Base-by-base conservation (phyloP, 2,329 filamentous ascomycete genomes). In the Curvularia hawaiiensis region DNA sequence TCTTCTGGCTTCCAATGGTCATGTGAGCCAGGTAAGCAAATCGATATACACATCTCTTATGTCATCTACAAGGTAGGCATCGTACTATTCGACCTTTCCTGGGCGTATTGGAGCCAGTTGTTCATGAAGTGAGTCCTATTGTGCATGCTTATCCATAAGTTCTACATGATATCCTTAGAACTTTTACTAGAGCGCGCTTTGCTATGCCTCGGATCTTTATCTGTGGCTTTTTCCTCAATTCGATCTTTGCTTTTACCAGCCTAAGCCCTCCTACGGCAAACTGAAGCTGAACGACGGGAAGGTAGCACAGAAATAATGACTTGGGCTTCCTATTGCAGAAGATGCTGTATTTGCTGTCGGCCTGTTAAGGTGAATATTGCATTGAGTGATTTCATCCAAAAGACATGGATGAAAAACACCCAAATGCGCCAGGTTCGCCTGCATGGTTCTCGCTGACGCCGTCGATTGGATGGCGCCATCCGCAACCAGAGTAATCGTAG, bases 401-500 rank as follows among this genome's bases (percentile, higher is more conserved):
- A 35, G 33, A 35, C 14, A 35, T n/a, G 3, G 33, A 16, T 14
- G 14, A n/a, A 16, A 35, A 31, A 31, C 12, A 4, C 2, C 3
- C 3, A 12, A 3, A 4, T 4, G 11, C 11, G 10, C 30, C 11
- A 31, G 11, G 10, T 49, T 33, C 26, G 26, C 26, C 26, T 28
- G 26, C 33, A 49, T 24, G 12, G 22, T 12, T 6, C 26, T 20
- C 9, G 26, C 47, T 12, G 28, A 30, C n/a, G 33, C 47, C n/a
- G 24, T 26, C 20, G 16, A 49, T 49, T 49, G 47, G 47, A 49
- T 49, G n/a, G 33, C 33, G 10, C 33, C 47, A 9, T 20, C 47
- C 12, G 33, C 33, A 11, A 22, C 47, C 9, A 10, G 30, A 31
- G 30, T 31, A 12, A 31, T 11, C 30, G 12, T 31, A 11, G 11